Conservation (phyloP, 1,284 basidiomycete genomes). For the Fomitopsis betulina region DNA sequence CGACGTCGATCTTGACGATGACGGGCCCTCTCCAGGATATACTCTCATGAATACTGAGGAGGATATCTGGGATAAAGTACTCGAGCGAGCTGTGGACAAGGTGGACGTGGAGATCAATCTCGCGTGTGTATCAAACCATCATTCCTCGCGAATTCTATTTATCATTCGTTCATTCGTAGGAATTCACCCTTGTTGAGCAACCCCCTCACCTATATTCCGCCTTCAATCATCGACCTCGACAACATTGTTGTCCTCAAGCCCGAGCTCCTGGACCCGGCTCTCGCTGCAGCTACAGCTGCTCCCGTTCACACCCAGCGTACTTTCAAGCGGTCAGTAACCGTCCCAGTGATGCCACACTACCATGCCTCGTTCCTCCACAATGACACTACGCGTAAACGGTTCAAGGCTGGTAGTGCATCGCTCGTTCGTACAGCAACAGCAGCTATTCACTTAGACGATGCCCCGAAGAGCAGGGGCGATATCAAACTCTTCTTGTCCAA, state of each 20-base stretch:
- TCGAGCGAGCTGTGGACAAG: constrained; percentile 19
- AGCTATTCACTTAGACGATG: constrained; percentile 10
- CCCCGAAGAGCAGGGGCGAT: constrained; percentile 8
- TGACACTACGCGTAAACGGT: background rate
- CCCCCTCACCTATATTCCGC: constrained; percentile 35
- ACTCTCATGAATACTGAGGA: constrained; percentile 4
- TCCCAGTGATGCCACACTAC: background rate
- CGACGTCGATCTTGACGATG: background rate
- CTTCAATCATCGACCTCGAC: constrained; percentile 36
- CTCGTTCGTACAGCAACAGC: constrained; percentile 4
- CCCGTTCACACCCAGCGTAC: constrained; percentile 6
- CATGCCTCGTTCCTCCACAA: background rate
- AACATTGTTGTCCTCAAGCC: constrained; percentile 34
- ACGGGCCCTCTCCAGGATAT: background rate
- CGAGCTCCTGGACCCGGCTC: constrained; percentile 4
- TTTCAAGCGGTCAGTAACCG: constrained; percentile 10
- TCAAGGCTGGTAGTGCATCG: background rate
- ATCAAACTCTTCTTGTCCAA: constrained; percentile 18
- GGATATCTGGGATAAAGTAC: constrained; percentile 17
- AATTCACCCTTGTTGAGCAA: background rate
- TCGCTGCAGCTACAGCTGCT: constrained; percentile 10
- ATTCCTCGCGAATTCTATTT: background rate
- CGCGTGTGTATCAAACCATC: constrained; percentile 9
- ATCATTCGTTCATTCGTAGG: background rate
- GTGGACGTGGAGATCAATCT: constrained; percentile 17